Evolutionary conservation across 2,329 filamentous ascomycete genomes (phyloP).

Genomic region (Alternaria gansuensis): DNA sequence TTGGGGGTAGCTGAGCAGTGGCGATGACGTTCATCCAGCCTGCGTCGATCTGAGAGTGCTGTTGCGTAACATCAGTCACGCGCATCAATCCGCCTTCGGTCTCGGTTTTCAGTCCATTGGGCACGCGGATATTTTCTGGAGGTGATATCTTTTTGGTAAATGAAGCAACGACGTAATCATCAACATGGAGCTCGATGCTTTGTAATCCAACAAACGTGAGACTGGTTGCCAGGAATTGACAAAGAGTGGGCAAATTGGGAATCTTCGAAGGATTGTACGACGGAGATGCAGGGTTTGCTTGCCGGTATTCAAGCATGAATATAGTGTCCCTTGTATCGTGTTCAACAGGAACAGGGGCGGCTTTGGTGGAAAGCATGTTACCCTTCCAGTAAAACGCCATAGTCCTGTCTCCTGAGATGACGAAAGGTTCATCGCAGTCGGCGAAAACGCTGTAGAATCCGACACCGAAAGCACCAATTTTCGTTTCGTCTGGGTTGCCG

Average conservation of each 20-base stretch:
- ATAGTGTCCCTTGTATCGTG: constrained; percentile 77
- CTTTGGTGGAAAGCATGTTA: constrained; percentile 94
- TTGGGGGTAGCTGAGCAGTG: constrained; percentile 72
- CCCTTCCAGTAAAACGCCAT: constrained; percentile 99
- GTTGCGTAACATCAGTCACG: constrained; percentile 79
- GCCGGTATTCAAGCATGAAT: constrained; percentile 95
- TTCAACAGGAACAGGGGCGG: constrained; percentile 74
- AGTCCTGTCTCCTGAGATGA: constrained; percentile 88
- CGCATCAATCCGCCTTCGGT: constrained; percentile 92
- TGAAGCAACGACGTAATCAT: constrained; percentile 81
- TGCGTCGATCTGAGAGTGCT: constrained; percentile 91
- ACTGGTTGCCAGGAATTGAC: constrained; percentile 93
- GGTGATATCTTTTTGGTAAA: constrained; percentile 88
- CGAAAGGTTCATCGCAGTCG: constrained; percentile 96
- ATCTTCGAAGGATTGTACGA: constrained; percentile 70
- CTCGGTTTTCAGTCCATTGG: constrained; percentile 78
- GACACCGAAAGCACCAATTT: constrained; percentile 97
- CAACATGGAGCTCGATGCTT: constrained; percentile 87
- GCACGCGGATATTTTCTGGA: constrained; percentile 74
- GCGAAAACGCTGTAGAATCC: constrained; percentile 99
- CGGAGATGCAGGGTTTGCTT: constrained; percentile 65
- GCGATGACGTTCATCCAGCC: constrained; percentile 86
- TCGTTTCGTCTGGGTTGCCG: constrained; percentile 97
- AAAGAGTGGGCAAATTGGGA: constrained; percentile 83
- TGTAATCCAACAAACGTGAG: constrained; percentile 93